phyloP scores from a whole-genome alignment of 2,329 filamentous ascomycete species.

The Exophiala aquamarina region DNA sequence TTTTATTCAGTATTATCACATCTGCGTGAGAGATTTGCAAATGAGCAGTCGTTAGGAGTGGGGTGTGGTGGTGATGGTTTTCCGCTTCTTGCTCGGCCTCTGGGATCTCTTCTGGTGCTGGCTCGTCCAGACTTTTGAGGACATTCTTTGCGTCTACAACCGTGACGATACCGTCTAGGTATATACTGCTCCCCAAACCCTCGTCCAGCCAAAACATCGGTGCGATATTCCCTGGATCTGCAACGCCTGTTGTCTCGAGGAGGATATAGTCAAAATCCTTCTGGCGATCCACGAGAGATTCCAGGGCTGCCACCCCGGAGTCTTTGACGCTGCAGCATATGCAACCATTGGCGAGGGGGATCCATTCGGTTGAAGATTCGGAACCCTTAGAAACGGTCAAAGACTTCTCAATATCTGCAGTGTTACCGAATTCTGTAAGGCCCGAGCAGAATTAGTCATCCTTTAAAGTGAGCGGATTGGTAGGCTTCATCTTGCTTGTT shows the following conservation, averaged over 20 bases:
- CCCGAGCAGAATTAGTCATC: not conserved
- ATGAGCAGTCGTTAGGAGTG: slow-evolving; percentile 85
- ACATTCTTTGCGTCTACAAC: slow-evolving; percentile 95
- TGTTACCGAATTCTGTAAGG: slow-evolving; percentile 72
- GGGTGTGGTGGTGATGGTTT: slow-evolving; percentile 49
- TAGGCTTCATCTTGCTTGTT: not conserved
- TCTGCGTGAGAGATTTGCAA: slow-evolving; percentile 96
- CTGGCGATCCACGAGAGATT: slow-evolving; percentile 90
- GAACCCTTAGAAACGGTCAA: slow-evolving; percentile 84
- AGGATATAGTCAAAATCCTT: slow-evolving; percentile 87
- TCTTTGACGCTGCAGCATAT: slow-evolving; percentile 99
- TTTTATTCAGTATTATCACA: slow-evolving; percentile 91
- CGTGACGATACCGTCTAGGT: slow-evolving; percentile 94
- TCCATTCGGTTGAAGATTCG: slow-evolving; percentile 86
- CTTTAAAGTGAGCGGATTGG: slow-evolving; percentile 22
- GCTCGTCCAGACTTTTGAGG: slow-evolving; percentile 74
- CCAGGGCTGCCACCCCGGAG: slow-evolving; percentile 88
- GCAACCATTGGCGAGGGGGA: slow-evolving; percentile 94
- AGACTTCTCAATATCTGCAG: slow-evolving; percentile 92
- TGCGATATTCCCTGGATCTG: slow-evolving; percentile 92
- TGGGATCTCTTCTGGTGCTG: slow-evolving; percentile 41
- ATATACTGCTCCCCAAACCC: slow-evolving; percentile 90
- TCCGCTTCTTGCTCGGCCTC: slow-evolving; percentile 50
- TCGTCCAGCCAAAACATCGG: slow-evolving; percentile 98
- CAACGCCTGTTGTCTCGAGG: slow-evolving; percentile 91